Conservation (phyloP, 768 basidiomycete species). For the Boletales sp. region DNA sequence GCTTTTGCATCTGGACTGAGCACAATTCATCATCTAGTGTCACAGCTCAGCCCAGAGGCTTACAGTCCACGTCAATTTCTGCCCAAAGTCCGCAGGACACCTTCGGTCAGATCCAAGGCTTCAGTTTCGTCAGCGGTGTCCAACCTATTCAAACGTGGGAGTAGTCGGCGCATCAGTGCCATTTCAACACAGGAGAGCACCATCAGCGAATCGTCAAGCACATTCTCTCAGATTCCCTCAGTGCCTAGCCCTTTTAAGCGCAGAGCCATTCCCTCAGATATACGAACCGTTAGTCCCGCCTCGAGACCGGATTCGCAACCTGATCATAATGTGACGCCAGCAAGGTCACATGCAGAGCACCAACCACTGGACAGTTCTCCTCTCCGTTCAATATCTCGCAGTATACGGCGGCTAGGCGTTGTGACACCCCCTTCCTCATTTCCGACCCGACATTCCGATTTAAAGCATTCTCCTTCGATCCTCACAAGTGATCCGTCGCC, state of each 20-base stretch:
- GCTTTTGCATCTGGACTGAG: constrained; percentile 3
- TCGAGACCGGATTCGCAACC: constrained; percentile 35
- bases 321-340: constrained; percentile 39
- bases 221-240: constrained; percentile 29
- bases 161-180: constrained; percentile 30
- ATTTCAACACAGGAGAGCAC: constrained; percentile 42
- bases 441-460: constrained; percentile 29
- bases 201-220: constrained; percentile 42
- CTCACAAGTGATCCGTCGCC: constrained; percentile 34
- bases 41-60: constrained; percentile 14
- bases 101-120: constrained; percentile 50
- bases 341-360: constrained; percentile 38
- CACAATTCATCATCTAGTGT: constrained; percentile 7
- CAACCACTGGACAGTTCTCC: constrained; percentile 21
- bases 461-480: constrained; percentile 34
- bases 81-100: constrained; percentile 38
- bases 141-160: constrained; percentile 50
- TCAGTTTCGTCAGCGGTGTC: constrained; percentile 52
- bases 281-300: constrained; percentile 29
- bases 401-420: constrained; percentile 41
- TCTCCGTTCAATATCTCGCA: constrained; percentile 43
- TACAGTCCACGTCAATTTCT: constrained; percentile 30
- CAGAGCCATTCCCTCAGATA: constrained; percentile 43
- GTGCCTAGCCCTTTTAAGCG: constrained; percentile 34
- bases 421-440: constrained; percentile 60